Percentiles rank a stretch among this genome's conserved stretches.
Evolutionary conservation across 208 protist species (phyloP).

Genomic region (Trichomonas gallinae): DNA sequence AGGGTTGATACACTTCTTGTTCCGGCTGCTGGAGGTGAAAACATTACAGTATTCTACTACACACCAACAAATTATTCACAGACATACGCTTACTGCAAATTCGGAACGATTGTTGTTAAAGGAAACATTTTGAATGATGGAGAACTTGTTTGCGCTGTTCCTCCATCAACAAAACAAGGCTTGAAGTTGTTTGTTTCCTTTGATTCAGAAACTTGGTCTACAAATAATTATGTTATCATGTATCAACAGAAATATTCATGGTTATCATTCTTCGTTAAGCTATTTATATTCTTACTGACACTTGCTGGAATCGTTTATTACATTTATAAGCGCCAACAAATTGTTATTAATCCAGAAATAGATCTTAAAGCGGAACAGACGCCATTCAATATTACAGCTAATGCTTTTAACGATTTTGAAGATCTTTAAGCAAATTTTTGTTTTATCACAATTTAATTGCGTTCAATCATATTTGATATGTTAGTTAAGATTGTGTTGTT

Average conservation of each 20-base stretch:
- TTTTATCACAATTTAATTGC: too few relatives aligned
- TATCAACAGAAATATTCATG: not conserved
- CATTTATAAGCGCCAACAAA: not conserved
- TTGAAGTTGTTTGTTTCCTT: not conserved
- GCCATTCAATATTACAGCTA: not conserved
- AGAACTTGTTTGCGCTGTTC: not conserved
- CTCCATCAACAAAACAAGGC: not conserved
- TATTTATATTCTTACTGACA: not conserved
- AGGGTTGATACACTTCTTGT: not conserved
- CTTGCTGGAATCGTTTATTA: not conserved
- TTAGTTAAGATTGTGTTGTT: too few relatives aligned
- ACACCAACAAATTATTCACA: not conserved
- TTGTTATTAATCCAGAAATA: not conserved
- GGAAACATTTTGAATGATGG: not conserved
- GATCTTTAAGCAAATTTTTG: not conserved
- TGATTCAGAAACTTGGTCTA: not conserved
- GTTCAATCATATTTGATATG: too few relatives aligned
- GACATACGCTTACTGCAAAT: not conserved
- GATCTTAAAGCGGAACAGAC: not conserved
- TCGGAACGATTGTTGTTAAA: not conserved
- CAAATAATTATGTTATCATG: not conserved
- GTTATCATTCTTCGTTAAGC: not conserved
- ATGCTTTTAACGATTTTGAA: not conserved
- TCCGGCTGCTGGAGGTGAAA: not conserved
- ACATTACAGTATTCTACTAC: not conserved